phyloP scores from a whole-genome alignment of 2,329 filamentous ascomycete species.

The Pseudogymnoascus sp. region DNA sequence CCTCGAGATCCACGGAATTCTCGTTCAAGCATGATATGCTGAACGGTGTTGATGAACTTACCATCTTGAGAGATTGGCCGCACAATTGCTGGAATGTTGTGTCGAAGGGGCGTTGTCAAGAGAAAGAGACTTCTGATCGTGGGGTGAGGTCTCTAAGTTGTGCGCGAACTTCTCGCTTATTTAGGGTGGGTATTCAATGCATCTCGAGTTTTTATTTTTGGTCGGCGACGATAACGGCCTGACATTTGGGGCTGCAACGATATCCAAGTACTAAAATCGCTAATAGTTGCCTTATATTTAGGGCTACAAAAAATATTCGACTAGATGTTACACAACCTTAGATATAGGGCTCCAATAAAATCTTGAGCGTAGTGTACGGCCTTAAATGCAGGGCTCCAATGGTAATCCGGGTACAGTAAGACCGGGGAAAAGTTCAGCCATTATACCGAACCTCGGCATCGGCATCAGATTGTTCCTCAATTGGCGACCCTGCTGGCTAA shows the following conservation, averaged over 20 bases:
- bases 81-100: conserved; percentile 30
- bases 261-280: too few relatives aligned
- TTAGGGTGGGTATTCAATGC: conserved; percentile 7
- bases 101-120: conserved; percentile 40
- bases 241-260: not conserved
- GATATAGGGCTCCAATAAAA: not conserved
- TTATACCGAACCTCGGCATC: conserved; percentile 16
- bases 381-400: conserved; percentile 2
- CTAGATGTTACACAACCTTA: not conserved
- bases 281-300: too few relatives aligned
- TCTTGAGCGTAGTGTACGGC: not conserved
- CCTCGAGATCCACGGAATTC: conserved; percentile 17
- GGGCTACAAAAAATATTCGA: not conserved
- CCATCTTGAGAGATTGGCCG: conserved; percentile 52
- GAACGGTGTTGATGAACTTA: conserved; percentile 43
- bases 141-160: conserved; percentile 7
- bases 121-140: conserved; percentile 19
- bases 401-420: not conserved
- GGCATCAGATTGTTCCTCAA: conserved; percentile 7
- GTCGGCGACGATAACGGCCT: conserved; percentile 8
- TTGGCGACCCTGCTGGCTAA: conserved; percentile 9
- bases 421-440: not conserved
- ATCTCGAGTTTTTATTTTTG: conserved; percentile 10
- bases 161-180: conserved; percentile 18
- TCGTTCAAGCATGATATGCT: conserved; percentile 13